phyloP scores from a whole-genome alignment of 805 yeast genomes.

The Candida koratica region DNA sequence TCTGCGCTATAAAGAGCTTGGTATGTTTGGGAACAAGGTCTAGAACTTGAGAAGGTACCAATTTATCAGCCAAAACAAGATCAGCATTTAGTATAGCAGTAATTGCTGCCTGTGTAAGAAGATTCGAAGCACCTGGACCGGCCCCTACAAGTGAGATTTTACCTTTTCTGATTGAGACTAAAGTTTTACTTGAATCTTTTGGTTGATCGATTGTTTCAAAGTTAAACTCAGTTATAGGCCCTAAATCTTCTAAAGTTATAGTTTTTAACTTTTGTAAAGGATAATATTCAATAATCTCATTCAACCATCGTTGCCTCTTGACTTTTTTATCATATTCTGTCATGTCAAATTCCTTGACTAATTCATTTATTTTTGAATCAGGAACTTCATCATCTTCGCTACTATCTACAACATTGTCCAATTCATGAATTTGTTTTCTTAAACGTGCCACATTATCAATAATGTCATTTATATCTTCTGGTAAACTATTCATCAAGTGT shows the following conservation, averaged over 20 bases:
- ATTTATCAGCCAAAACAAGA: constrained; percentile 79
- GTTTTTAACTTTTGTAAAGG: constrained; percentile 66
- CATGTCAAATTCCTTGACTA: constrained; percentile 59
- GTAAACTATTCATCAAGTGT: constrained; percentile 62
- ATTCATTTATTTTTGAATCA: constrained; percentile 52
- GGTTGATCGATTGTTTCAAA: neutral
- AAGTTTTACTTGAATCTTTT: neutral
- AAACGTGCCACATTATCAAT: constrained; percentile 68
- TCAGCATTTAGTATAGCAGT: constrained; percentile 80
- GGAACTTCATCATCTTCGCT: constrained; percentile 62
- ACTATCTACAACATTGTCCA: constrained; percentile 39
- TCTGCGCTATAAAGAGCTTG: constrained; percentile 78
- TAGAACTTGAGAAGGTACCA: constrained; percentile 85
- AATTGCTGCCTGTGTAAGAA: constrained; percentile 81
- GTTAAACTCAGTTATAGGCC: neutral
- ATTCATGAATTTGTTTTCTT: constrained; percentile 50
- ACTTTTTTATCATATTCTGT: constrained; percentile 47
- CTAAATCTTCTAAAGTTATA: constrained; percentile 8
- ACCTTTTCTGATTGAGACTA: constrained; percentile 32
- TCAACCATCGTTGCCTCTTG: constrained; percentile 75
- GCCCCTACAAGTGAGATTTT: constrained; percentile 82
- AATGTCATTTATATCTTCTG: constrained; percentile 63
- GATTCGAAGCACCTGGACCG: constrained; percentile 86
- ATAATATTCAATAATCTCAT: constrained; percentile 86
- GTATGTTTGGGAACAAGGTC: constrained; percentile 75